Evolutionary conservation across 495 filamentous ascomycete species (phyloP).

Genomic region (Aspergillus asperescens): DNA sequence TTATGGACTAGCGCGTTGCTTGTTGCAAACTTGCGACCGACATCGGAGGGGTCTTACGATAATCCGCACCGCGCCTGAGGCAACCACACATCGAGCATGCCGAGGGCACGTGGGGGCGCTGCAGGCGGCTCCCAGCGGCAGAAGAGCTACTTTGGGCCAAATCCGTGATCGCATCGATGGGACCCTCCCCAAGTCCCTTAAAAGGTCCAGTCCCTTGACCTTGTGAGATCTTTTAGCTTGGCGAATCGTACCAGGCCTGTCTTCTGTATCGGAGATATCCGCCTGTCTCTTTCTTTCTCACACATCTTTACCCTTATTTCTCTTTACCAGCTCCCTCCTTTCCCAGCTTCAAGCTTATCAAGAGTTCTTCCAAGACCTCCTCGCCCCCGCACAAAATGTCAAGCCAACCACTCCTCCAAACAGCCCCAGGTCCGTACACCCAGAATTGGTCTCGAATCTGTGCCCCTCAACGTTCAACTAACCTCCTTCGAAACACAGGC

Average conservation of each 20-base stretch:
- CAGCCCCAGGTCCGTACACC: slow-evolving; percentile 55
- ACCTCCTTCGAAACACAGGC: slow-evolving; percentile 44
- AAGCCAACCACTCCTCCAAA: slow-evolving; percentile 90
- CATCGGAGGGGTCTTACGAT: slow-evolving; percentile 3
- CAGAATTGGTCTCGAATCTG: background rate
- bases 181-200: background rate
- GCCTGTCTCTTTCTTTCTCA: background rate
- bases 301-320: background rate
- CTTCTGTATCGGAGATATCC: background rate
- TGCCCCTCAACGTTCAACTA: background rate
- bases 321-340: background rate
- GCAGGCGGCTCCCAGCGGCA: background rate
- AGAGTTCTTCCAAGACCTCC: background rate
- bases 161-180: background rate
- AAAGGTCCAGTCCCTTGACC: background rate
- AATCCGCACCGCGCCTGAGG: slow-evolving; percentile 2
- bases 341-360: background rate
- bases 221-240: background rate
- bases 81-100: background rate
- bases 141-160: background rate
- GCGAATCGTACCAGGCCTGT: background rate
- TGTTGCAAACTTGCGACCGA: slow-evolving; percentile 1
- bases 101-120: slow-evolving; percentile 4
- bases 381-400: slow-evolving; percentile 57
- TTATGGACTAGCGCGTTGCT: slow-evolving; percentile 7